These are phyloP conservation scores for Murraya paniculata DNA, from an alignment of 345 rosid genomes.

Conservation along the genomic window DNA sequence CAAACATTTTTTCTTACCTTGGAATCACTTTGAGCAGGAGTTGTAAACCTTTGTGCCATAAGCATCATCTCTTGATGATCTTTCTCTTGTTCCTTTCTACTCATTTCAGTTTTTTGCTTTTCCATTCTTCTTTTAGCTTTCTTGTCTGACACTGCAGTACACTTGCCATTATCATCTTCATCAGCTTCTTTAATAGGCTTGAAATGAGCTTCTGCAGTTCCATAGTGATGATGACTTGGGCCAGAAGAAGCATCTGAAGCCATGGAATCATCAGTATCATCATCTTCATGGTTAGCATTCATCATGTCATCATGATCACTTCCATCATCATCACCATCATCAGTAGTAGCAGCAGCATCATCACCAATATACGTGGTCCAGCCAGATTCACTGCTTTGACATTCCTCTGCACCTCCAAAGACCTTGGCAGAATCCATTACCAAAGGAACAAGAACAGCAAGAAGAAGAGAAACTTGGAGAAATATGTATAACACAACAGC, in stretches of 20 bases:
- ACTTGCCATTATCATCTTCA: slow-evolving; percentile 4
- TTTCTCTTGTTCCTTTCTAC: slow-evolving; percentile 5
- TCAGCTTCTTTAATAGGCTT: slow-evolving; percentile 15
- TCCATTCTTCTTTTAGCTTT: slow-evolving; percentile 12
- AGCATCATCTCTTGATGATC: slow-evolving; percentile 10
- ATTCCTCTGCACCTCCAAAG: slow-evolving; percentile 45
- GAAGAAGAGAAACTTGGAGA: background rate
- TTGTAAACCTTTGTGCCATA: background rate
- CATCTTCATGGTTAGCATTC: slow-evolving; percentile 8
- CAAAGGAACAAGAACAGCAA: background rate
- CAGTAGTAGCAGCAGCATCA: slow-evolving; percentile 4
- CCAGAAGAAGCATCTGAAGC: slow-evolving; percentile 75
- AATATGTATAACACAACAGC: no score
- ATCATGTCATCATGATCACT: background rate
- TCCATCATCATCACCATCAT: background rate
- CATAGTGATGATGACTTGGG: slow-evolving; percentile 33
- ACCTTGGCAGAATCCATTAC: slow-evolving; percentile 52
- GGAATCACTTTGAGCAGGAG: slow-evolving; percentile 27
- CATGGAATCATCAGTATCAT: slow-evolving; percentile 50
- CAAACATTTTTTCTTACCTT: slow-evolving; percentile 37
- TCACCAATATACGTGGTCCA: slow-evolving; percentile 69
- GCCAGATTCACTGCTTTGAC: slow-evolving; percentile 65
- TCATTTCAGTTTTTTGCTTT: slow-evolving; percentile 10
- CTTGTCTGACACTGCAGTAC: background rate
- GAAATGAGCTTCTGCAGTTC: slow-evolving; percentile 1